A percentile compares a stretch with the other conserved stretches of the same genome.
These are phyloP conservation scores for Cyberlindnera euphorbiiphila DNA, from an alignment of 805 yeast genomes.

Conservation along the genomic window DNA sequence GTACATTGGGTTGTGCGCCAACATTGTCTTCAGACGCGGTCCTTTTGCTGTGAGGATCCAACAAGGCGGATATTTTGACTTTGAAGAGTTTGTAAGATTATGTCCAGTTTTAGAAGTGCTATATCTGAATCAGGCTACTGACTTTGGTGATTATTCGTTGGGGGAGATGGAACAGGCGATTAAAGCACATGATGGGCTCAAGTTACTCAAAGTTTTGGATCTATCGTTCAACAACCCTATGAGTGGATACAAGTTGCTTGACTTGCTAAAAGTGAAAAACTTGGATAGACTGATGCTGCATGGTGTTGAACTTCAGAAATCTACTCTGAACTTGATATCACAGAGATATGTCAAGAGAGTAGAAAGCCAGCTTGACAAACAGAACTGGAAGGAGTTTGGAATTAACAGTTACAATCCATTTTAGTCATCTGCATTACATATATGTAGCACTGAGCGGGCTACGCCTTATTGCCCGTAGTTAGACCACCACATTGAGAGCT, in stretches of 20 bases:
- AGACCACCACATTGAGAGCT: no score
- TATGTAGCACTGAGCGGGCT: not conserved
- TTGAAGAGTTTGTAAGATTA: constrained; percentile 18
- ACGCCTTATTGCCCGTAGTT: no score
- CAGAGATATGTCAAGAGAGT: constrained; percentile 17
- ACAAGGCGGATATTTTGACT: constrained; percentile 19
- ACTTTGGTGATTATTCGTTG: constrained; percentile 24
- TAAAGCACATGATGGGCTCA: not conserved
- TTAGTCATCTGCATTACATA: constrained; percentile 1
- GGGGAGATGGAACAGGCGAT: constrained; percentile 15
- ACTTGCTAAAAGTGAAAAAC: constrained; percentile 13
- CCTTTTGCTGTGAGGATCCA: constrained; percentile 9
- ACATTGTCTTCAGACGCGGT: constrained; percentile 20
- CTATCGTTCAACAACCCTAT: constrained; percentile 23
- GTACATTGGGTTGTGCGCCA: constrained; percentile 24
- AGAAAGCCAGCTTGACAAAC: constrained; percentile 21
- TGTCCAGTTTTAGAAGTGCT: constrained; percentile 19
- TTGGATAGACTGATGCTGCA: constrained; percentile 19
- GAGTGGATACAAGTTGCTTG: constrained; percentile 24
- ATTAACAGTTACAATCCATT: constrained; percentile 24
- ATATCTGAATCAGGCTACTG: constrained; percentile 24
- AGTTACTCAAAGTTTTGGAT: constrained; percentile 17
- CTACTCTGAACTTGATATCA: constrained; percentile 21
- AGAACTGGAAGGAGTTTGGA: constrained; percentile 25
- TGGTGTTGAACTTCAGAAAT: constrained; percentile 21